These are phyloP conservation scores for Dendrocalamus latiflorus DNA, from an alignment of 202 grass and related monocot genomes.

Conservation along the genomic window DNA sequence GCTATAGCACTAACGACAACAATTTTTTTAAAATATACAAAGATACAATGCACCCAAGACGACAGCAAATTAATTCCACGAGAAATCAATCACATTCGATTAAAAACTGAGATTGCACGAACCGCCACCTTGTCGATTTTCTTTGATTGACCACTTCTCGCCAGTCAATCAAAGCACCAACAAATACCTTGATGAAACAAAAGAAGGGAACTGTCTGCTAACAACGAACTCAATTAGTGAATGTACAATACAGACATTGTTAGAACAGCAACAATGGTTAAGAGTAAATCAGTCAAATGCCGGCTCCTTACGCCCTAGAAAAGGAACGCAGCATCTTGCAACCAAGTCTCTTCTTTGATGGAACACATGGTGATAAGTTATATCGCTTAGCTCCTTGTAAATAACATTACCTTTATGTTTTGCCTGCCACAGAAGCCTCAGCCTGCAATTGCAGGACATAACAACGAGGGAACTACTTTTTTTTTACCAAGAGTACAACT, in stretches of 20 bases:
- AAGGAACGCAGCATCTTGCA: slow-evolving; percentile 7
- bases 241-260: slow-evolving; percentile 18
- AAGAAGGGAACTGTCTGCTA: neutral
- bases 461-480: neutral
- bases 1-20: too few species aligned
- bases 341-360: neutral
- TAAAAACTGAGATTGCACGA: neutral
- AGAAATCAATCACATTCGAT: neutral
- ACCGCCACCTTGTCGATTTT: neutral
- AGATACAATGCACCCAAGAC: too few species aligned
- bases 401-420: neutral
- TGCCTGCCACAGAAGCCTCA: slow-evolving; percentile 12
- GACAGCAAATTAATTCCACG: neutral
- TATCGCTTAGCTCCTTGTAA: neutral
- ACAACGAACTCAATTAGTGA: neutral
- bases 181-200: neutral
- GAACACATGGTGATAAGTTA: neutral
- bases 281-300: slow-evolving; percentile 19
- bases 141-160: neutral
- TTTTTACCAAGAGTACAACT: slow-evolving; percentile 6
- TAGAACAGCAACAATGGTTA: slow-evolving; percentile 29
- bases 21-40: too few species aligned
- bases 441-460: slow-evolving; percentile 1
- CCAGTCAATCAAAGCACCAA: neutral
- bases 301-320: neutral